Evolutionary conservation across 1,284 basidiomycete genomes (phyloP), one percentile per base, ranked within the genome.

Genomic region (Fomitopsis betulina): DNA sequence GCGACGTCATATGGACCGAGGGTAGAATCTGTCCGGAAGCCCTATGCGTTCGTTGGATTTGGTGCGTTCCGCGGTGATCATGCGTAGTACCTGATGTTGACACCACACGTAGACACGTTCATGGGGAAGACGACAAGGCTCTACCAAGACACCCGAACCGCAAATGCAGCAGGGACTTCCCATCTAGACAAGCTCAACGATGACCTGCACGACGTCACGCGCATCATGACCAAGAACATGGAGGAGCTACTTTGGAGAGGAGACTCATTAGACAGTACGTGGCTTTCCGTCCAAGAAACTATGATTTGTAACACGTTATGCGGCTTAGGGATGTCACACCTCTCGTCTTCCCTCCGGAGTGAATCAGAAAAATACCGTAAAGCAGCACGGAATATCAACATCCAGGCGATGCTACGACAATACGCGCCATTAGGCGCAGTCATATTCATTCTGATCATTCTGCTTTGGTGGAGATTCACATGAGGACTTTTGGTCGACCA

Each of bases 161-260:
- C 93, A 13, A 86, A 79, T 67, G 84, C 87, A 32, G 83, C 89
- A 21, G 81, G 79, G 27, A 66, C 75, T 58, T 87, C 86, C 21
- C 84, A 86, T 60, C 73, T 99, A 56, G 94, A 96, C 72, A 88
- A 84, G 72, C 80, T 99, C 52, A 98, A 98, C 70, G 94, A 96
- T 69, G 96, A 99, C 66, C 77, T 99, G 55, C 94, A 96, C 70
- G 96, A 99, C 68, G 96, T 99, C 58, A 98, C 96, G 53, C 81
- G 93, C 65, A 98, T 99, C 75, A 99, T 99, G 97, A 98, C 96
- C n/a, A 99, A 99, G 79, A 99, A 99, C 72, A 99, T 99, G 96
- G 97, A 99, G 74, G 97, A 99, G 75, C 77, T 99, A 58, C 77
- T 99, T 39, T 98, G 96, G 96, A 81, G 96, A 72, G 96, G 96